A percentile compares a stretch with the other conserved stretches of the same genome.
Conservation (phyloP, 176 grass and related monocot genomes). For the Musa troglodytarum region DNA sequence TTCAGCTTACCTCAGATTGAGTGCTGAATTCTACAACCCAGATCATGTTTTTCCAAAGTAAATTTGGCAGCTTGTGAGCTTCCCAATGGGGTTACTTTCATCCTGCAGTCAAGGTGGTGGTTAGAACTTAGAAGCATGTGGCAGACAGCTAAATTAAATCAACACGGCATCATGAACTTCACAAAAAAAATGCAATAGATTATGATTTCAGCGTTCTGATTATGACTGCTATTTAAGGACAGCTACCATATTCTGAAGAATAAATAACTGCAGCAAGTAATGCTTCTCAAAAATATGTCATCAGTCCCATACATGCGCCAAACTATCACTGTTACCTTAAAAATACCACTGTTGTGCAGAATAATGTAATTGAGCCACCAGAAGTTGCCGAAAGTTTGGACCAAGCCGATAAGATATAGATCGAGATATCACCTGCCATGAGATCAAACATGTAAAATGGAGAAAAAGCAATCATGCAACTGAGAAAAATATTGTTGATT, state of each 20-base stretch:
- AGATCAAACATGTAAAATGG: not conserved
- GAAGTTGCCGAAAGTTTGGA: no score
- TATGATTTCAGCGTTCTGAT: not conserved
- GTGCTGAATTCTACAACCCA: not conserved
- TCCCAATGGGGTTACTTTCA: not conserved
- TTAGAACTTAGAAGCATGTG: not conserved
- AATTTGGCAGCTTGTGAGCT: not conserved
- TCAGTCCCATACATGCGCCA: no score
- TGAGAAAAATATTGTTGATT: not conserved
- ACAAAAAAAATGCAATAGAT: not conserved
- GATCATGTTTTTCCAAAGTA: not conserved
- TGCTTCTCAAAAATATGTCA: no score
- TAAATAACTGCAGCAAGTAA: no score
- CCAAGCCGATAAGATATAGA: no score
- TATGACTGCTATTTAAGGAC: not conserved
- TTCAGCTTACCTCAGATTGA: constrained; percentile 1
- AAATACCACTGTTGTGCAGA: no score
- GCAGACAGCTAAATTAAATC: not conserved
- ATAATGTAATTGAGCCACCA: no score
- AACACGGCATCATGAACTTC: not conserved
- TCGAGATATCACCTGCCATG: not conserved
- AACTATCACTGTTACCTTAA: no score
- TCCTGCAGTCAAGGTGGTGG: not conserved
- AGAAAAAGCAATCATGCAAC: not conserved
- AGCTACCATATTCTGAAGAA: not conserved